phyloP scores from a whole-genome alignment of 1,139 yeast species.

The Yamadazyma diospyri region DNA sequence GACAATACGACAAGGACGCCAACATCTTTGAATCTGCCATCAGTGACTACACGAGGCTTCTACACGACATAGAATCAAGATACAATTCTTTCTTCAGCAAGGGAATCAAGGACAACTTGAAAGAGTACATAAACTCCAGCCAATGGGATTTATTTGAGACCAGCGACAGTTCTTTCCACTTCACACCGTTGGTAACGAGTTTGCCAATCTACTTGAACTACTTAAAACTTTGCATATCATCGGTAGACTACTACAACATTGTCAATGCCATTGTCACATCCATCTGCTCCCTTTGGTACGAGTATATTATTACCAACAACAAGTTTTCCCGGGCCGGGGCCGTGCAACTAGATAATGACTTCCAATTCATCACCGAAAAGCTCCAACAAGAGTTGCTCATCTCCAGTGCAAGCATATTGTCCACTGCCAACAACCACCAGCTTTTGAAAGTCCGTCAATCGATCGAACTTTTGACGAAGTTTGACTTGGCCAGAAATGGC shows the following conservation, averaged over 20 bases:
- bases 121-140: constrained; percentile 46
- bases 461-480: constrained; percentile 31
- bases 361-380: constrained; percentile 39
- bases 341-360: constrained; percentile 52
- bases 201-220: constrained; percentile 34
- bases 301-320: constrained; percentile 61
- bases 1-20: constrained; percentile 19
- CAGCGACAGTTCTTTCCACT: constrained; percentile 28
- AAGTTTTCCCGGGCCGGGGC: constrained; percentile 58
- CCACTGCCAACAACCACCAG: constrained; percentile 27
- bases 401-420: constrained; percentile 14
- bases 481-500: constrained; percentile 18
- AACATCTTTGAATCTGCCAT: constrained; percentile 57
- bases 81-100: constrained; percentile 45
- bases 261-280: constrained; percentile 40
- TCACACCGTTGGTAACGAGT: constrained; percentile 31
- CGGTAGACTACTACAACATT: constrained; percentile 26
- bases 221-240: constrained; percentile 28
- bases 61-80: constrained; percentile 33
- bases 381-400: constrained; percentile 24
- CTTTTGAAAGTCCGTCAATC: constrained; percentile 32
- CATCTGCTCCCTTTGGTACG: constrained; percentile 49
- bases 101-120: constrained; percentile 49
- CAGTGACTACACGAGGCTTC: constrained; percentile 42
- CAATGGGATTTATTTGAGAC: constrained; percentile 33